Percentiles rank a stretch among this genome's conserved stretches.
Evolutionary conservation across 495 filamentous ascomycete genomes (phyloP).

Genomic region (Pyronema domesticum): DNA sequence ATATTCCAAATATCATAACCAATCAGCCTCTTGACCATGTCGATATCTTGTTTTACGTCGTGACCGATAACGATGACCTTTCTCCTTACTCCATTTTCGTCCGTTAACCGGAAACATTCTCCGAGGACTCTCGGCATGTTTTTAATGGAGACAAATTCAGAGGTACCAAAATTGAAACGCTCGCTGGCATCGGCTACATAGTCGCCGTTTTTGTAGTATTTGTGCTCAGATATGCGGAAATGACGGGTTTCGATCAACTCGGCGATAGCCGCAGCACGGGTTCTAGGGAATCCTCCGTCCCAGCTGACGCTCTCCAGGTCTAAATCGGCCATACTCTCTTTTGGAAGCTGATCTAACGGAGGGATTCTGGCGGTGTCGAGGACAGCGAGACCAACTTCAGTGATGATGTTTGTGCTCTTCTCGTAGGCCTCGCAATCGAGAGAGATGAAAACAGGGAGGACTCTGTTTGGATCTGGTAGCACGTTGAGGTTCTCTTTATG

Average conservation of each 20-base stretch:
- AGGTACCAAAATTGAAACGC: slow-evolving; percentile 54
- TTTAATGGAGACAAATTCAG: slow-evolving; percentile 29
- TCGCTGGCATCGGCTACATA: slow-evolving; percentile 55
- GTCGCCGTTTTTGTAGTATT: slow-evolving; percentile 40
- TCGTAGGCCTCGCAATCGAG: slow-evolving; percentile 77
- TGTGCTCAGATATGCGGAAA: slow-evolving; percentile 54
- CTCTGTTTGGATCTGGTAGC: background rate
- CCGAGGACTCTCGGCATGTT: slow-evolving; percentile 29
- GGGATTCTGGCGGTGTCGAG: slow-evolving; percentile 52
- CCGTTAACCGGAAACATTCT: slow-evolving; percentile 15
- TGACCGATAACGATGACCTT: slow-evolving; percentile 68
- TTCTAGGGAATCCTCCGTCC: slow-evolving; percentile 29
- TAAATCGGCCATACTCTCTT: slow-evolving; percentile 4
- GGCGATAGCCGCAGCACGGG: slow-evolving; percentile 35
- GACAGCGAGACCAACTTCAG: slow-evolving; percentile 70
- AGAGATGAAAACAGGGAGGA: slow-evolving; percentile 43
- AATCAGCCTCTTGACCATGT: slow-evolving; percentile 37
- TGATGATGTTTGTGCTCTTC: slow-evolving; percentile 39
- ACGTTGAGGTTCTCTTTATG: background rate
- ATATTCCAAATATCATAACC: slow-evolving; percentile 40
- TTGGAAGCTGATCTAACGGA: slow-evolving; percentile 1
- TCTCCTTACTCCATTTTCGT: slow-evolving; percentile 28
- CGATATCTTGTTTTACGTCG: slow-evolving; percentile 44
- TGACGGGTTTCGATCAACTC: slow-evolving; percentile 49
- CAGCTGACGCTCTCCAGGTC: slow-evolving; percentile 36